phyloP scores from a whole-genome alignment of 345 rosid species.

The Salix suchowensis region DNA sequence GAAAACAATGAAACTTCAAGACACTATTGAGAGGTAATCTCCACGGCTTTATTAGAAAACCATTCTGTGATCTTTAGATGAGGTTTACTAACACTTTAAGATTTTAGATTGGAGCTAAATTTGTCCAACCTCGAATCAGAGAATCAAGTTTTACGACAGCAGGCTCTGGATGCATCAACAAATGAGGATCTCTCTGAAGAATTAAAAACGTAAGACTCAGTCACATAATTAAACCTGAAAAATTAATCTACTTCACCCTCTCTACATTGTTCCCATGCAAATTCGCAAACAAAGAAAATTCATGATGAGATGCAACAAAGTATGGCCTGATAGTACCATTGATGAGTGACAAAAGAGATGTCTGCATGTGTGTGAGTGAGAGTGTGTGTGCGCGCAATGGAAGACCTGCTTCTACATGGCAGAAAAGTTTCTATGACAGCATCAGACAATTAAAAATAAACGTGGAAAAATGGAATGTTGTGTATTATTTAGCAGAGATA shows the following conservation, averaged over 20 bases:
- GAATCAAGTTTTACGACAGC: slow-evolving; percentile 67
- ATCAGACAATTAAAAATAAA: background rate
- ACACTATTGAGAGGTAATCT: slow-evolving; percentile 42
- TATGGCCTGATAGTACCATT: background rate
- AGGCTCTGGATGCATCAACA: slow-evolving; percentile 47
- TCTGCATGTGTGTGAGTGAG: background rate
- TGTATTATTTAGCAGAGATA: background rate
- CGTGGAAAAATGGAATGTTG: background rate
- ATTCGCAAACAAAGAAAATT: background rate
- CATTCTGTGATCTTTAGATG: slow-evolving; percentile 1
- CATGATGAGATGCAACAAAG: background rate
- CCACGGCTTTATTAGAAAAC: background rate
- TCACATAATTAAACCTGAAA: background rate
- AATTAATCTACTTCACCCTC: background rate
- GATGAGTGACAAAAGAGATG: background rate
- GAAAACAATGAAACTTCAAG: slow-evolving; percentile 42
- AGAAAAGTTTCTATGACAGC: background rate
- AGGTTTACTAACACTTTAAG: slow-evolving; percentile 9
- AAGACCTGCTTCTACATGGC: background rate
- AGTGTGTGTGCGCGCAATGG: background rate
- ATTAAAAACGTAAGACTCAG: slow-evolving; percentile 32
- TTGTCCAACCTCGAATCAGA: slow-evolving; percentile 58
- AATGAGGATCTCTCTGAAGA: slow-evolving; percentile 38
- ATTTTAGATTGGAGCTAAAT: slow-evolving; percentile 45
- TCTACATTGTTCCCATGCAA: background rate